These are phyloP conservation scores for Phytophthora podocarpi DNA, from an alignment of 352 stramenopile genomes.

Conservation along the genomic window DNA sequence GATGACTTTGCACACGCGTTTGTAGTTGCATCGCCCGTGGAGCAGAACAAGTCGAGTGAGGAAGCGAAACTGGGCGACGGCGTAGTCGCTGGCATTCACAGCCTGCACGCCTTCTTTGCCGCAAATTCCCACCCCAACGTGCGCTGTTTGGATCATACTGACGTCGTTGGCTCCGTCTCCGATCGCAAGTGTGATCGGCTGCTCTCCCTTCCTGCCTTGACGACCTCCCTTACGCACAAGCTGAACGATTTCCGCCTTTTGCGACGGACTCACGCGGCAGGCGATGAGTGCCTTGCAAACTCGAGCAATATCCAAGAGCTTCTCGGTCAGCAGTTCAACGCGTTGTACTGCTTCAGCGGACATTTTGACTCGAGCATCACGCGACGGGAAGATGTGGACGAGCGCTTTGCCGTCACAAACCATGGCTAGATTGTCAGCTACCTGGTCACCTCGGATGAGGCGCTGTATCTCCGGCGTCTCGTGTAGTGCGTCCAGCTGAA, in stretches of 20 bases:
- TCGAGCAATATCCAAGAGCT: constrained; percentile 58
- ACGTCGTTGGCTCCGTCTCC: constrained; percentile 99
- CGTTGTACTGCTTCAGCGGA: constrained; percentile 27
- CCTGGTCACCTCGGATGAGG: constrained; percentile 34
- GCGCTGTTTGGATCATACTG: constrained; percentile 98
- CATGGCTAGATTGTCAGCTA: constrained; percentile 64
- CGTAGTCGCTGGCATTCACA: constrained; percentile 94
- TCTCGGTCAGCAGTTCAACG: constrained; percentile 39
- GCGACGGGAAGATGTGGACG: constrained; percentile 69
- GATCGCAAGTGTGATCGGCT: constrained; percentile 94
- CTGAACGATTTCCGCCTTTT: constrained; percentile 83
- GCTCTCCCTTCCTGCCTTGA: constrained; percentile 7
- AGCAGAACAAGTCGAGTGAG: constrained; percentile 94
- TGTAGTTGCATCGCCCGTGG: constrained; percentile 97
- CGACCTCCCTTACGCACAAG: constrained; percentile 54
- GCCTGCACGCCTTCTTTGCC: constrained; percentile 97
- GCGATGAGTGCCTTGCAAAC: constrained; percentile 83
- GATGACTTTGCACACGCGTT: constrained; percentile 93
- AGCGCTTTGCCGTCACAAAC: constrained; percentile 71
- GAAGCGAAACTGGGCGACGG: constrained; percentile 96
- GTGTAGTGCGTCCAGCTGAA: constrained; percentile 56
- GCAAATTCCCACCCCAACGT: constrained; percentile 97
- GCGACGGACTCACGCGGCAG: constrained; percentile 81
- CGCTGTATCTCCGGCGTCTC: constrained; percentile 47
- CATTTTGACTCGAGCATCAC: constrained; percentile 50